A percentile compares a stretch with the other conserved stretches of the same genome.
Conservation (phyloP, 805 yeast species). For the Pichia exigua region DNA sequence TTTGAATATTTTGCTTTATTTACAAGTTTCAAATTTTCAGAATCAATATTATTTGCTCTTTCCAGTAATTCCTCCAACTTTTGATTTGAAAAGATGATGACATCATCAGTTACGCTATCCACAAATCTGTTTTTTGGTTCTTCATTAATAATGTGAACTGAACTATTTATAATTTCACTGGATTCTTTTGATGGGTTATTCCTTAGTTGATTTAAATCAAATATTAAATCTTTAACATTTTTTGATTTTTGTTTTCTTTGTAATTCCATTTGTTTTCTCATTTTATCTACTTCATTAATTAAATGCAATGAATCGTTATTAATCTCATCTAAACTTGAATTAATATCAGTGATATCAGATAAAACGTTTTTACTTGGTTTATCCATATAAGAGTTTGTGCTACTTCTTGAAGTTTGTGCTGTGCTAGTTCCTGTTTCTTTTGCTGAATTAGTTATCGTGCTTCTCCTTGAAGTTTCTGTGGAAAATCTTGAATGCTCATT, state of each 20-base stretch:
- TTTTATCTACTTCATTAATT: not conserved
- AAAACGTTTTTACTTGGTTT: not conserved
- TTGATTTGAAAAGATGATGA: slow-evolving; percentile 5
- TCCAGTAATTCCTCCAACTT: slow-evolving; percentile 19
- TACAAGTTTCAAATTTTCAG: slow-evolving; percentile 18
- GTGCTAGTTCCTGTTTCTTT: not conserved
- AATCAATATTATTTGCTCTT: slow-evolving; percentile 13
- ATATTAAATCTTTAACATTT: not conserved
- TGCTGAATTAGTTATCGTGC: not conserved
- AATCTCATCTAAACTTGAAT: slow-evolving; percentile 1
- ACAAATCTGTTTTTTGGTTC: not conserved
- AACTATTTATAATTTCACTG: slow-evolving; percentile 1
- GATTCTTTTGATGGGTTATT: not conserved
- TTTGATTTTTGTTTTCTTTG: not conserved
- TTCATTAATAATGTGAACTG: not conserved
- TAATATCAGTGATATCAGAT: slow-evolving; percentile 4
- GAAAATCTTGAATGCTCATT: not conserved
- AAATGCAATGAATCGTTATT: not conserved
- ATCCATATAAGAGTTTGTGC: not conserved
- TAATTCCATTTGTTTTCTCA: not conserved
- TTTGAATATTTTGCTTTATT: slow-evolving; percentile 37
- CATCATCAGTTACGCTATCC: slow-evolving; percentile 3
- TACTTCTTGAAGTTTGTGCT: not conserved
- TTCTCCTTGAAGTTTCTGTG: not conserved
- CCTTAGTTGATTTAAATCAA: slow-evolving; percentile 1